A percentile compares a stretch with the other conserved stretches of the same genome.
These are phyloP conservation scores for Fusarium pseudograminearum DNA, from an alignment of 2,329 filamentous ascomycete genomes.

Conservation along the genomic window DNA sequence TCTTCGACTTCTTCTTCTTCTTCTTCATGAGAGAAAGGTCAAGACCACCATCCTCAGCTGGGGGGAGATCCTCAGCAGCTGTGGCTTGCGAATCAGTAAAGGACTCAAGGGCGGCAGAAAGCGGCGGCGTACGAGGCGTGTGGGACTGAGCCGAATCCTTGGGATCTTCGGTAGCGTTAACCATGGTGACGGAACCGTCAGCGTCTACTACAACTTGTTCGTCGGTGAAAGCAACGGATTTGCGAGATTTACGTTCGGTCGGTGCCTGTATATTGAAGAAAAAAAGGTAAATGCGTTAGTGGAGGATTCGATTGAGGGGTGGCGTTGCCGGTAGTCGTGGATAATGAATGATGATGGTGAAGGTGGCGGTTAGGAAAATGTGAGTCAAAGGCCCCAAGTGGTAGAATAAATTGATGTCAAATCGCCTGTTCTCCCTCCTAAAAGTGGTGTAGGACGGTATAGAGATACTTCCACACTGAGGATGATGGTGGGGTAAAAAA, in stretches of 20 bases:
- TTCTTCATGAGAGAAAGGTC: slow-evolving; percentile 82
- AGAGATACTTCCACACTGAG: slow-evolving; percentile 40
- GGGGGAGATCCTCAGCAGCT: slow-evolving; percentile 60
- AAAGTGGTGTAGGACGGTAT: slow-evolving; percentile 42
- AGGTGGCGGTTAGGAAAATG: slow-evolving; percentile 48
- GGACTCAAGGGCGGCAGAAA: slow-evolving; percentile 65
- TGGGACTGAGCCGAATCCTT: slow-evolving; percentile 87
- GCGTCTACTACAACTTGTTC: slow-evolving; percentile 88
- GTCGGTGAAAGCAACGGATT: slow-evolving; percentile 94
- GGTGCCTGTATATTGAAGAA: slow-evolving; percentile 42
- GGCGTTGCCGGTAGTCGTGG: slow-evolving; percentile 13
- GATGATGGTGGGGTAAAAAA: slow-evolving; percentile 25
- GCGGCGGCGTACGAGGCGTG: slow-evolving; percentile 73
- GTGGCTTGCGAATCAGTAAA: slow-evolving; percentile 64
- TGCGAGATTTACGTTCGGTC: slow-evolving; percentile 78
- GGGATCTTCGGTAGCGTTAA: slow-evolving; percentile 77
- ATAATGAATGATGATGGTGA: slow-evolving; percentile 24
- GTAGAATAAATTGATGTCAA: slow-evolving; percentile 41
- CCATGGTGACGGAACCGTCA: slow-evolving; percentile 86
- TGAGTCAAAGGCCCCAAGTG: slow-evolving; percentile 43
- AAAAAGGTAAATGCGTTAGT: slow-evolving; percentile 35
- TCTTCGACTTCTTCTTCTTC: slow-evolving; percentile 72
- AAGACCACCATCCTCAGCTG: slow-evolving; percentile 64
- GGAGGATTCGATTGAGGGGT: slow-evolving; percentile 13
- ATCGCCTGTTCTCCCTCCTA: slow-evolving; percentile 27